These are phyloP conservation scores for Saturnispora saitoi DNA, from an alignment of 805 yeast genomes.

Conservation along the genomic window DNA sequence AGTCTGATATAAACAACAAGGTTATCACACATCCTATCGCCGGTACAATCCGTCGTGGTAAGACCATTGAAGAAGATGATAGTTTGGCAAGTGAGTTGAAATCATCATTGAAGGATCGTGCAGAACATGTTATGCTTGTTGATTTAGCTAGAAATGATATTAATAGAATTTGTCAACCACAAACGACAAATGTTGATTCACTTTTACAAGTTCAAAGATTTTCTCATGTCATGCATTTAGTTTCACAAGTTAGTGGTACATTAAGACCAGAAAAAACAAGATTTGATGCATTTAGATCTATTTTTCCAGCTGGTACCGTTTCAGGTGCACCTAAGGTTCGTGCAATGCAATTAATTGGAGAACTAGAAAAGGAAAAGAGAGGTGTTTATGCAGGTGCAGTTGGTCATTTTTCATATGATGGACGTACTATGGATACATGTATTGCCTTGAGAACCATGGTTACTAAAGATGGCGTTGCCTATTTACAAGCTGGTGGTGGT, in stretches of 20 bases:
- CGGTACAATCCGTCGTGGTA: constrained; percentile 89
- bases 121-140: constrained; percentile 98
- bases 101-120: constrained; percentile 80
- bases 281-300: constrained; percentile 94
- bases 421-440: constrained; percentile 94
- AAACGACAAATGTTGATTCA: constrained; percentile 77
- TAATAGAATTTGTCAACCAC: constrained; percentile 88
- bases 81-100: constrained; percentile 64
- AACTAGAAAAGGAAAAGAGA: constrained; percentile 82
- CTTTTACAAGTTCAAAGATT: constrained; percentile 85
- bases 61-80: constrained; percentile 88
- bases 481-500: constrained; percentile 98
- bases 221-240: constrained; percentile 95
- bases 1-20: constrained; percentile 61
- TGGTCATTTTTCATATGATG: constrained; percentile 95
- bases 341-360: constrained; percentile 92
- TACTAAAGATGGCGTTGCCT: constrained; percentile 80
- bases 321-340: constrained; percentile 97
- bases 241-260: constrained; percentile 89
- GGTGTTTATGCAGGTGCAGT: constrained; percentile 99
- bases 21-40: constrained; percentile 96
- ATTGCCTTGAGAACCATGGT: constrained; percentile 97
- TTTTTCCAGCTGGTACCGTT: constrained; percentile 98
- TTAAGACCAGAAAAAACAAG: constrained; percentile 76
- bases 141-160: constrained; percentile 96